Conservation (phyloP, 768 basidiomycete genomes). For the Daedaleopsis sinensis region DNA sequence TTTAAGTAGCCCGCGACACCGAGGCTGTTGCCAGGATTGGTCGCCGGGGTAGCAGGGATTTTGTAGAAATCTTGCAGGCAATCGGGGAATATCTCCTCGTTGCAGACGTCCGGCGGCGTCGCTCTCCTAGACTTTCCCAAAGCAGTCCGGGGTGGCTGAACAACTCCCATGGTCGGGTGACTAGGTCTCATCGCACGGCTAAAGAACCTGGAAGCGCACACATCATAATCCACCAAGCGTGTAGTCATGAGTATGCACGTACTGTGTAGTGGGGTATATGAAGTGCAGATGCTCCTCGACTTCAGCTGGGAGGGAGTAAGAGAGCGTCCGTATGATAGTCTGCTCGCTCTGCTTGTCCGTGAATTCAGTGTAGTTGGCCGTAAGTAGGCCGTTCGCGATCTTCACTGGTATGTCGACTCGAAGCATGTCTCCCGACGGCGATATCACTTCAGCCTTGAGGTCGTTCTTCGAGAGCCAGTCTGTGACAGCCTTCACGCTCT, state of each 20-base stretch:
- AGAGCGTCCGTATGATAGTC: conserved; percentile 36
- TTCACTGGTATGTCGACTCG: conserved; percentile 31
- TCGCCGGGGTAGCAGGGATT: conserved; percentile 23
- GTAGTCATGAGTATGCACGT: conserved; percentile 11
- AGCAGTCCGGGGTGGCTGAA: neutral
- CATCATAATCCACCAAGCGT: too few species aligned
- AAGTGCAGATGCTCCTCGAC: conserved; percentile 33
- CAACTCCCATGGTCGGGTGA: neutral
- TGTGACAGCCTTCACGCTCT: conserved; percentile 12
- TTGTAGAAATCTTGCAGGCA: conserved; percentile 22
- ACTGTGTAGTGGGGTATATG: conserved; percentile 36
- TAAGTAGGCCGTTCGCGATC: conserved; percentile 5
- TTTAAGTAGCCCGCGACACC: conserved; percentile 35
- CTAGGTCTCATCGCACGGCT: too few species aligned
- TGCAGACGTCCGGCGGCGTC: conserved; percentile 10
- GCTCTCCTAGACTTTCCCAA: neutral
- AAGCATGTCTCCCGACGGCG: conserved; percentile 35
- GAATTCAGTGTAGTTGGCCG: conserved; percentile 27
- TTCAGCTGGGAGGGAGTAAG: conserved; percentile 38
- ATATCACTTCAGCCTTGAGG: neutral
- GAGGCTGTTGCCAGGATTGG: conserved; percentile 28
- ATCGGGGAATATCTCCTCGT: conserved; percentile 19
- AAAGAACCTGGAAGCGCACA: neutral
- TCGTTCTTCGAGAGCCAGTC: conserved; percentile 7
- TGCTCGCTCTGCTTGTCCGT: conserved; percentile 33